A percentile compares a stretch with the other conserved stretches of the same genome.
Evolutionary conservation across 495 filamentous ascomycete genomes (phyloP).

Genomic region (Xylaria acuta): DNA sequence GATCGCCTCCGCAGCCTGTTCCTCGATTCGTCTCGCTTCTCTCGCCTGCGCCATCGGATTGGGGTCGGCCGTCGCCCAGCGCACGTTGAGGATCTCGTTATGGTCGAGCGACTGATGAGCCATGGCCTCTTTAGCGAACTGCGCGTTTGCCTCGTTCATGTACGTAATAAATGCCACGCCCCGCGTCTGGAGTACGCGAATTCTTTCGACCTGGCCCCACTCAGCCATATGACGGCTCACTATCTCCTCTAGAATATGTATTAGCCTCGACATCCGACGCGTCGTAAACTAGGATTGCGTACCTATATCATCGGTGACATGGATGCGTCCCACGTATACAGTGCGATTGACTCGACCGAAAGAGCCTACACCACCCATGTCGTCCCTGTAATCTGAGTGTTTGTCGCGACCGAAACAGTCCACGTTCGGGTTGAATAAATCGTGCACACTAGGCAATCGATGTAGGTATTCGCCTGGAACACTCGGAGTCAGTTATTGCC

Average conservation of each 20-base stretch:
- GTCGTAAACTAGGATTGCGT: background rate
- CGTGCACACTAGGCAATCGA: conserved; percentile 79
- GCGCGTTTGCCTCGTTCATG: conserved; percentile 79
- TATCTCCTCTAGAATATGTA: conserved; percentile 71
- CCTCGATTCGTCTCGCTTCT: conserved; percentile 87
- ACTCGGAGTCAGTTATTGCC: no score
- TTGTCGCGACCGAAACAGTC: conserved; percentile 95
- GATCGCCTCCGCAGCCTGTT: conserved; percentile 97
- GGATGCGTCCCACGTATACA: conserved; percentile 89
- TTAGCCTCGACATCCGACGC: background rate
- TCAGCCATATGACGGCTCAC: conserved; percentile 91
- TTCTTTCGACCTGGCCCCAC: conserved; percentile 90
- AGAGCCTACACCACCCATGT: conserved; percentile 90
- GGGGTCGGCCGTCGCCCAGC: conserved; percentile 96
- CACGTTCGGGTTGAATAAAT: conserved; percentile 86
- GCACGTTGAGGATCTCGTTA: conserved; percentile 89
- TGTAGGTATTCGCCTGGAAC: conserved; percentile 96
- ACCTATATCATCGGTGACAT: conserved; percentile 91
- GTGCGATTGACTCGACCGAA: conserved; percentile 93
- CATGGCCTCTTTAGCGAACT: conserved; percentile 92
- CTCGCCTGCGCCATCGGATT: conserved; percentile 95
- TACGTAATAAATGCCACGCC: conserved; percentile 87
- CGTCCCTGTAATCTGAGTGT: conserved; percentile 84
- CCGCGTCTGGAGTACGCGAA: conserved; percentile 84
- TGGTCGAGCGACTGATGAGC: conserved; percentile 83